These are phyloP conservation scores for Cucumis sativus DNA, from an alignment of 306 rosid species.

Conservation along the genomic window Cucumber_9930_V3 NC_026656.2:8925501-8926000, in stretches of 20 bases:
- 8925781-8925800: neutral
- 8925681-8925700: neutral
- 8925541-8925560: neutral
- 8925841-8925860: neutral
- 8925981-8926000: slow-evolving; percentile 70
- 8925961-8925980: slow-evolving; percentile 86
- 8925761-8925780: neutral
- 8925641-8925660: neutral
- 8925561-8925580: neutral
- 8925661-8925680: neutral
- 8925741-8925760: neutral
- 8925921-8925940: neutral
- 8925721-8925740: neutral
- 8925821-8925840: neutral
- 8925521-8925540: neutral
- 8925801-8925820: neutral
- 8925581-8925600: neutral
- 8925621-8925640: neutral
- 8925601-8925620: neutral
- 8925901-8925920: neutral
- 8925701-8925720: neutral
- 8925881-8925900: neutral
- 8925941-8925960: slow-evolving; percentile 3
- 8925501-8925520: neutral
- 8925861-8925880: neutral